Base-by-base conservation (phyloP, 2,329 filamentous ascomycete species). In the Ascochyta viciae-villosae region DNA sequence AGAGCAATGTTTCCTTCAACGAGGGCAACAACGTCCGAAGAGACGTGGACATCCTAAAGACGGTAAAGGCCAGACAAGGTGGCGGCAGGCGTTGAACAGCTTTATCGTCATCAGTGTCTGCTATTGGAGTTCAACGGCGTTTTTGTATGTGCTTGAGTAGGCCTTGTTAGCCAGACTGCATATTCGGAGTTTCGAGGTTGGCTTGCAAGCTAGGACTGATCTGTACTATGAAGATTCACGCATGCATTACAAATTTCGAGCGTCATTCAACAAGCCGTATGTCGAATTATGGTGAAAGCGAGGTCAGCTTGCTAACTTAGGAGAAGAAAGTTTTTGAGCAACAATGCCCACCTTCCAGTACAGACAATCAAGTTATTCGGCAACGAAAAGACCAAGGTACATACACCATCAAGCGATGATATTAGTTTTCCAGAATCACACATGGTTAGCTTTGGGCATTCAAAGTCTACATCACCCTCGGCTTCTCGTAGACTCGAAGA, bases 1-100 rank as follows among this genome's bases (percentile, higher is more conserved):
- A 82, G 69, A 85, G 81, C 70, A 85, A 81, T 40, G 72, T 79
- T 27, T 58, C 66, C 1, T 72, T 69, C 64, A 70, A 72, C 50
- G 69, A 73, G 45, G 61, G 68, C 24, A 65, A 63, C 33, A 66
- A 67, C 49, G 63, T 50, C 16, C 62, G 67, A 31, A 65, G 62
- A 50, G 69, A 70, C 35, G 65, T 69, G 43, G 69, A 70, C 54
- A 72, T 74, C 39, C 49, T 73, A 51, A 69, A 66, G 63, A 67
- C 67, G 54, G 71, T 73, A 44, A 67, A 61, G 50, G 65, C 57
- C 16, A 60, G 68, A 19, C 59, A 66, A 29, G 63, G 70, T 48
- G 61, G 64, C 27, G 64, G 66, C 49, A 64, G 68, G 48, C 68
- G 68, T 24, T 66, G 35, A 60, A 31, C 15, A 10, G 12, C 15